Conservation (phyloP, 2,329 filamentous ascomycete species). For the Didymella lethalis region DNA sequence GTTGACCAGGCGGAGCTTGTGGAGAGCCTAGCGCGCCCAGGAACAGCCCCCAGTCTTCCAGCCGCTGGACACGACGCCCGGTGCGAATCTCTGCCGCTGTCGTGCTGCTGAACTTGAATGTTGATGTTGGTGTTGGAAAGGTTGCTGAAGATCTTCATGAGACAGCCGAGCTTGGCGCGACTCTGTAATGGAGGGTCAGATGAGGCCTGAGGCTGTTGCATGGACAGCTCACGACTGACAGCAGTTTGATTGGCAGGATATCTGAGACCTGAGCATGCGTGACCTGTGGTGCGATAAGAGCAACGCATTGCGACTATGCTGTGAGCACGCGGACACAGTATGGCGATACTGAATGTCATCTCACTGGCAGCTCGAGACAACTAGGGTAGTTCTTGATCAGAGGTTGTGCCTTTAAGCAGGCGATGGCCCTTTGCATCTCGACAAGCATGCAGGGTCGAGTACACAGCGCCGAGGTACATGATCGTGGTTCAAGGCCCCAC, state of each 20-base stretch:
- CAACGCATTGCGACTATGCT: slow-evolving; percentile 9
- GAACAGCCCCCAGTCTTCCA: slow-evolving; percentile 13
- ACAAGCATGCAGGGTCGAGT: neutral
- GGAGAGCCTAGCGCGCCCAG: slow-evolving; percentile 11
- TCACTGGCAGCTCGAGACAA: neutral
- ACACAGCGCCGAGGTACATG: neutral
- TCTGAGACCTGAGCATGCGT: slow-evolving; percentile 11
- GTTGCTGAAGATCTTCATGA: neutral
- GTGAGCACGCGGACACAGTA: slow-evolving; percentile 16
- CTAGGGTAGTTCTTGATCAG: neutral
- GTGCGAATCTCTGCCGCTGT: slow-evolving; percentile 1
- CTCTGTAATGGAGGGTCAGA: slow-evolving; percentile 2
- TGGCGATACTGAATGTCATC: neutral
- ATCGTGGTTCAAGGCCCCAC: neutral
- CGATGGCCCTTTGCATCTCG: neutral
- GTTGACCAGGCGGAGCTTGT: slow-evolving; percentile 10
- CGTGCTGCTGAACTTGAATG: slow-evolving; percentile 3
- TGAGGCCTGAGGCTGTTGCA: slow-evolving; percentile 4
- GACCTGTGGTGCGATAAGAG: slow-evolving; percentile 24
- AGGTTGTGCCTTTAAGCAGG: neutral
- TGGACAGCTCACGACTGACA: neutral
- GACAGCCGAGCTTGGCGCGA: neutral
- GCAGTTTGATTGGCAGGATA: slow-evolving; percentile 1
- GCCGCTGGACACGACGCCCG: slow-evolving; percentile 9
- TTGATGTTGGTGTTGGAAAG: neutral